Conservation (phyloP, 371 early-diverging fungal species). For the Syncephalastrum racemosum region DNA sequence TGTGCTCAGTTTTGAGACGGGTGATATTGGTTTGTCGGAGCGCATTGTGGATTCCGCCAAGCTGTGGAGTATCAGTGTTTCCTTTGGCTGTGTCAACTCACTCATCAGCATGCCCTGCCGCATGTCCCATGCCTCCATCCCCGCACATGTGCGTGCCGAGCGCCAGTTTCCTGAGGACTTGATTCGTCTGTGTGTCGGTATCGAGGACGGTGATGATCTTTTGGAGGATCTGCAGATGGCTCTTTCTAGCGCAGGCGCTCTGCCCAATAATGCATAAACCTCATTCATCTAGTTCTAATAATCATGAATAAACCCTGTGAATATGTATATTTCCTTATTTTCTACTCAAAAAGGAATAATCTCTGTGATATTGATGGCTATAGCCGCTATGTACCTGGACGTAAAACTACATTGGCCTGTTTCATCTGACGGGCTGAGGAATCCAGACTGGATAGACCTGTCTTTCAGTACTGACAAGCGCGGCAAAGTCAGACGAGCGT, state of each 20-base stretch:
- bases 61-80: constrained; percentile 91
- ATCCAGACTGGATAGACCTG: no score
- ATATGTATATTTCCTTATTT: no score
- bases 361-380: no score
- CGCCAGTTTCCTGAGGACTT: constrained; percentile 91
- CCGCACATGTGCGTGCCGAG: constrained; percentile 84
- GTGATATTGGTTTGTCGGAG: constrained; percentile 78
- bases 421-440: no score
- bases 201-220: constrained; percentile 93
- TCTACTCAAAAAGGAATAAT: no score
- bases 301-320: no score
- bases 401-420: no score
- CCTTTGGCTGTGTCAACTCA: constrained; percentile 96
- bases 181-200: constrained; percentile 96
- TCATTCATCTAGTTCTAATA: no score
- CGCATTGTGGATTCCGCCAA: constrained; percentile 82
- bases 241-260: constrained; percentile 71
- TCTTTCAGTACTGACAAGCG: no score
- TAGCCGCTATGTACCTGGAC: no score
- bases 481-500: no score
- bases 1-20: constrained; percentile 93
- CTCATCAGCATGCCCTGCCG: constrained; percentile 96
- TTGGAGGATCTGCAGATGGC: constrained; percentile 85
- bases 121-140: constrained; percentile 98
- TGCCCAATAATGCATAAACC: constrained; percentile 16